These are phyloP conservation scores for Botryosphaeria dothidea DNA, from an alignment of 2,329 filamentous ascomycete genomes.

Conservation along the genomic window DNA sequence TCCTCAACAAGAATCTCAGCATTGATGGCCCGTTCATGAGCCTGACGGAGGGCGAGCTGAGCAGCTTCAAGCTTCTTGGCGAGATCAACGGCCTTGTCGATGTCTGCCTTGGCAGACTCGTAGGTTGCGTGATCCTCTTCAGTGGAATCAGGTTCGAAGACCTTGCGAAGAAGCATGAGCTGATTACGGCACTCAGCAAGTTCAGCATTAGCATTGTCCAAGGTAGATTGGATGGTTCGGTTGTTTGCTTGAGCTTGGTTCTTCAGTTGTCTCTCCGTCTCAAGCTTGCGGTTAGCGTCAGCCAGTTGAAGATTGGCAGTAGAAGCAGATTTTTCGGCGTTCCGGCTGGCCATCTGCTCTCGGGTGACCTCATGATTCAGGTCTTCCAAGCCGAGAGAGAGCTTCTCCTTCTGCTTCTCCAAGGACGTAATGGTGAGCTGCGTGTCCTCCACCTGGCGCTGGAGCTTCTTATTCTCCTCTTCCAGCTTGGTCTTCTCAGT, in stretches of 20 bases:
- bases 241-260: conserved; percentile 83
- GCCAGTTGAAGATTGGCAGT: conserved; percentile 79
- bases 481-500: conserved; percentile 81
- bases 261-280: conserved; percentile 84
- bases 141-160: conserved; percentile 75
- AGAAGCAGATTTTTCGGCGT: conserved; percentile 85
- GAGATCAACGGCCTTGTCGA: conserved; percentile 69
- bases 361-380: conserved; percentile 87
- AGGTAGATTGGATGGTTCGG: conserved; percentile 73
- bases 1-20: conserved; percentile 83
- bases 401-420: conserved; percentile 93
- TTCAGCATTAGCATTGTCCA: conserved; percentile 80
- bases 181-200: conserved; percentile 77
- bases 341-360: conserved; percentile 85
- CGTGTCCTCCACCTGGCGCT: conserved; percentile 81
- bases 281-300: conserved; percentile 84
- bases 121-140: conserved; percentile 60
- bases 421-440: conserved; percentile 80
- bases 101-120: conserved; percentile 69
- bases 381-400: conserved; percentile 85
- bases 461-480: conserved; percentile 77
- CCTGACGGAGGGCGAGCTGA: conserved; percentile 84
- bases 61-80: conserved; percentile 83
- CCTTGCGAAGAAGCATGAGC: conserved; percentile 78
- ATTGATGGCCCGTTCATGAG: conserved; percentile 75